Conservation (phyloP, 306 rosid genomes). For the Ziziphus jujuba region DNA sequence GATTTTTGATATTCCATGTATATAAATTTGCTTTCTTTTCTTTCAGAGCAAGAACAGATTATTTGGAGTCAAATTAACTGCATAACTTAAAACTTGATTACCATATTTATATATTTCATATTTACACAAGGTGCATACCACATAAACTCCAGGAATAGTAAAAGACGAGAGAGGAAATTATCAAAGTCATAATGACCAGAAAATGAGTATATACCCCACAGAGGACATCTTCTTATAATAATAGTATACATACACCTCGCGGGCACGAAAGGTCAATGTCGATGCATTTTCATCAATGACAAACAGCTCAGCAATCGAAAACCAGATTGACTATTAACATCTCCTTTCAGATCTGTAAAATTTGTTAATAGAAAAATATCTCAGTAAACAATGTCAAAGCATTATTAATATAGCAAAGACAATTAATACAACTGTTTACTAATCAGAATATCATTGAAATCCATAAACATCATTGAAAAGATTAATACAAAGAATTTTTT, state of each 20-base stretch:
- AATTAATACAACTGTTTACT: constrained; percentile 18
- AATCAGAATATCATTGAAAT: constrained; percentile 8
- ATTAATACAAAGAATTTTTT: constrained; percentile 13
- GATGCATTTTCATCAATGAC: constrained; percentile 27
- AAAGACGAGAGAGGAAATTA: constrained; percentile 22
- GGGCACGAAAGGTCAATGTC: constrained; percentile 35
- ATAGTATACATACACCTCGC: constrained; percentile 20
- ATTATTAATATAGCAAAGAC: constrained; percentile 24
- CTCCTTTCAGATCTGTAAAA: constrained; percentile 37
- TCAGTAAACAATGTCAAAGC: constrained; percentile 40
- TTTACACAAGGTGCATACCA: constrained; percentile 28
- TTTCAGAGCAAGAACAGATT: background rate
- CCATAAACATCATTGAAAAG: constrained; percentile 25
- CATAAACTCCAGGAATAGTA: constrained; percentile 25
- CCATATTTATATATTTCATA: constrained; percentile 7
- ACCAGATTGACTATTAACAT: constrained; percentile 24
- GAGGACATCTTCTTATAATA: constrained; percentile 2
- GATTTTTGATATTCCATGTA: background rate
- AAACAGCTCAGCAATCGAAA: constrained; percentile 42
- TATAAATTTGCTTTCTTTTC: background rate
- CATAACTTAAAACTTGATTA: constrained; percentile 1
- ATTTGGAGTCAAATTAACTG: constrained; percentile 5
- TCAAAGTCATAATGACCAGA: constrained; percentile 17
- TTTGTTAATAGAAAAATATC: constrained; percentile 22
- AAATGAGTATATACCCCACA: constrained; percentile 45